Evolutionary conservation across 2,329 filamentous ascomycete species (phyloP).

Genomic region (Periglandula ipomoeae): DNA sequence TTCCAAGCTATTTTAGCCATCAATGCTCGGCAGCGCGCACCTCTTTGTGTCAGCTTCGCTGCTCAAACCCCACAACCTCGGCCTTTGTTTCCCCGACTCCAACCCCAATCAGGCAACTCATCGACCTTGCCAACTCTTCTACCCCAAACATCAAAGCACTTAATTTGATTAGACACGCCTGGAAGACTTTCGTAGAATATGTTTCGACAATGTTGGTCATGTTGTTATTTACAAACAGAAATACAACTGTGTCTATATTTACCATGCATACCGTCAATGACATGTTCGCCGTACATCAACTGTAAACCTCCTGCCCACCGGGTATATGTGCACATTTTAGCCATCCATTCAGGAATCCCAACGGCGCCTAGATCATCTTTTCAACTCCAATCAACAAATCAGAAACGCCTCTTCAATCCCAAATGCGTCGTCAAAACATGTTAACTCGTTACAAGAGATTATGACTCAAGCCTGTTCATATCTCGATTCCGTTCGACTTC

Average conservation of each 20-base stretch:
- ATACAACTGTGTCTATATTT: neutral
- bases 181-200: neutral
- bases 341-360: neutral
- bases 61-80: no score
- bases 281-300: neutral
- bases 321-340: neutral
- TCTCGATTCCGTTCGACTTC: neutral
- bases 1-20: no score
- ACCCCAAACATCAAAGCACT: no score
- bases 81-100: no score
- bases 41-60: no score
- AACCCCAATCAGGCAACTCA: no score
- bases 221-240: neutral
- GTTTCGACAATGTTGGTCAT: neutral
- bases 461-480: neutral
- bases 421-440: neutral
- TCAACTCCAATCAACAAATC: neutral
- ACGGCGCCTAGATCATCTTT: neutral
- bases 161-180: no score
- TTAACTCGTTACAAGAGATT: neutral
- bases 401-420: neutral
- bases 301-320: neutral
- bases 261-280: neutral
- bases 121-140: no score
- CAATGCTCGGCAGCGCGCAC: no score